Conservation (phyloP, 148 eudicot genomes). For the Nepenthes mirabilis region DNA sequence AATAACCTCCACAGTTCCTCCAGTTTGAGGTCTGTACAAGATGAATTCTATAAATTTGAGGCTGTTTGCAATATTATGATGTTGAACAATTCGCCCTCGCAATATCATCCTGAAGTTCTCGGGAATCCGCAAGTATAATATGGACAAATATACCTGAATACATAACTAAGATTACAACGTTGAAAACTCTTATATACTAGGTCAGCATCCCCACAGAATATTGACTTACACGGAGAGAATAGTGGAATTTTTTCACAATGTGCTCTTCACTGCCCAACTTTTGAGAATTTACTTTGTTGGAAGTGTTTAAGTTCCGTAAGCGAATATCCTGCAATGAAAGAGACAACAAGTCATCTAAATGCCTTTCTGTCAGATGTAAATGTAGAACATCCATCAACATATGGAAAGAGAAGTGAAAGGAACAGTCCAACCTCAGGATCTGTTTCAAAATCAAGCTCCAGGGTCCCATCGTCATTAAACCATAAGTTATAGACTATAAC, state of each 20-base stretch:
- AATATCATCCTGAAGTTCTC: slow-evolving; percentile 46
- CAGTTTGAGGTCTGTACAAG: slow-evolving; percentile 73
- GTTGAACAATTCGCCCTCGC: slow-evolving; percentile 63
- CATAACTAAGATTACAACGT: slow-evolving; percentile 1
- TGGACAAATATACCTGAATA: slow-evolving; percentile 72
- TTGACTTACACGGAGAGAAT: slow-evolving; percentile 81
- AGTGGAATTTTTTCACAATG: slow-evolving; percentile 53
- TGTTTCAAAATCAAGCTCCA: slow-evolving; percentile 78
- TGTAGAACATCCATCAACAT: background rate
- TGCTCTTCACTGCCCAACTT: slow-evolving; percentile 40
- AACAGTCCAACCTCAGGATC: slow-evolving; percentile 50
- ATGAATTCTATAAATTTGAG: slow-evolving; percentile 77
- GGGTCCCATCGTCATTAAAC: slow-evolving; percentile 46
- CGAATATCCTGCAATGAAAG: slow-evolving; percentile 56
- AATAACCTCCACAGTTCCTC: slow-evolving; percentile 51
- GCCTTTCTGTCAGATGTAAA: background rate
- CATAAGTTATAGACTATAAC: slow-evolving; percentile 73
- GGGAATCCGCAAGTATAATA: slow-evolving; percentile 71
- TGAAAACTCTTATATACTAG: background rate
- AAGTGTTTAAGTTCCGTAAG: slow-evolving; percentile 16
- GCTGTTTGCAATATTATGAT: slow-evolving; percentile 59
- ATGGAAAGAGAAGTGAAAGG: slow-evolving; percentile 1
- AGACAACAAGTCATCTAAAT: slow-evolving; percentile 3
- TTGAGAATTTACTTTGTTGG: slow-evolving; percentile 11
- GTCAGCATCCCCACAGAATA: background rate